Percentiles rank a stretch among this genome's conserved stretches.
Evolutionary conservation across 192 early-diverging fungal species (phyloP).

Genomic region (Linnemannia elongata): DNA sequence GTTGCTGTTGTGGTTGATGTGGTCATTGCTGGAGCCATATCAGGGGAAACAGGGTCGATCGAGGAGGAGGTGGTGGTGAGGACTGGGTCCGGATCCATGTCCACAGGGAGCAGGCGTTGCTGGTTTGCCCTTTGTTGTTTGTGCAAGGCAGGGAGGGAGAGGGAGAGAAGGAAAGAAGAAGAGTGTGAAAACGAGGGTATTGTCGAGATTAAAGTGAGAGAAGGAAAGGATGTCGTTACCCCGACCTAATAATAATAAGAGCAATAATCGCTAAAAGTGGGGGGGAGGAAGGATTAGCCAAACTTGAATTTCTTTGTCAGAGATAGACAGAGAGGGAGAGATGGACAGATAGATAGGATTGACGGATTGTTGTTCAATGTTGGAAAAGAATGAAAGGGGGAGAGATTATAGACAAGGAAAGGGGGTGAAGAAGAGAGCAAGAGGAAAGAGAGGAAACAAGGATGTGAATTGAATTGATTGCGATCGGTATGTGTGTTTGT

Average conservation of each 20-base stretch:
- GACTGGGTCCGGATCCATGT: constrained; percentile 39
- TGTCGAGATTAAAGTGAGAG: neutral
- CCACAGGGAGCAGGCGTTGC: constrained; percentile 14
- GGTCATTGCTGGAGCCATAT: neutral
- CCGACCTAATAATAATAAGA: neutral
- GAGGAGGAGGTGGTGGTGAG: constrained; percentile 3
- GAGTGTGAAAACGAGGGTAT: constrained; percentile 7
- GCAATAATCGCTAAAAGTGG: neutral
- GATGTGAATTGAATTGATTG: neutral
- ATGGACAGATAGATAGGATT: neutral
- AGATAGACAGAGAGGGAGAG: neutral
- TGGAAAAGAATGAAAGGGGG: neutral
- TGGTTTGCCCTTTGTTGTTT: neutral
- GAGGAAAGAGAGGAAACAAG: neutral
- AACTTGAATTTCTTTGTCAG: neutral
- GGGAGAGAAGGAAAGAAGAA: neutral
- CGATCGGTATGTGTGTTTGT: too few relatives aligned
- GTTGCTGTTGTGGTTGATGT: constrained; percentile 26
- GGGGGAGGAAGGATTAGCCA: constrained; percentile 5
- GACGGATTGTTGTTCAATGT: neutral
- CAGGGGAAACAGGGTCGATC: neutral
- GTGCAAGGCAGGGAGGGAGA: neutral
- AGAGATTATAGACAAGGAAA: neutral
- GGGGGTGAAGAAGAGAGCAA: neutral
- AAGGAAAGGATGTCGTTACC: constrained; percentile 2